Evolutionary conservation across 345 rosid genomes (phyloP), one percentile per base, ranked within the genome.

Genomic region (Raphanus sativus): DNA sequence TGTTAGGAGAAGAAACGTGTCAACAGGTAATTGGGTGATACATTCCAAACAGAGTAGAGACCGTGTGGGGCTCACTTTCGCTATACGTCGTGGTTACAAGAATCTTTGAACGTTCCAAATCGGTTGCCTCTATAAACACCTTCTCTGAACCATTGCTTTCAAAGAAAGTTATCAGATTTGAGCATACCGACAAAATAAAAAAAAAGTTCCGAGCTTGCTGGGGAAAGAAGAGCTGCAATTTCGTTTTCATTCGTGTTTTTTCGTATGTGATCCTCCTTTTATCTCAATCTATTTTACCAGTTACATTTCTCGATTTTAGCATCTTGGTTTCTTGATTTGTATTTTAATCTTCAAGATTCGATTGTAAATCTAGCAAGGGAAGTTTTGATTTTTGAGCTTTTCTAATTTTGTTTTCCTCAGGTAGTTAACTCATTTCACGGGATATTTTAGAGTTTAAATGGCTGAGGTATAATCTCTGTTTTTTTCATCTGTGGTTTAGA

Each of bases 381-480:
- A 32, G 7, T 32, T 5, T 32, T 32, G 1, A 7, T 33, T 33
- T 33, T 33, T 62, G 8, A 8, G 11, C 2, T 25, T 56, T 60
- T n/a, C 0, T 3, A 30, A 45, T 8, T 8, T 56, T 4, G 28
- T 11, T 65, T 4, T 24, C 3, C 12, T 72, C 63, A 55, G 81
- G 60, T 65, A 33, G 75, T 16, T 28, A 15, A 55, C 26, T 58
- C 17, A 4, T 65, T 75, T 56, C 24, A 50, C 16, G 61, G 61
- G 70, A 73, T 9, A 55, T 66, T 66, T 0, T 40, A 69, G 50
- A 71, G 45, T 10, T 9, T 28, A 4, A 28, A 93, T 90, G 97
- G 91, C 90, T 60, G 97, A 93, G 98, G 97, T 89, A 83, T 25
- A 16, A 6, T 72, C n/a, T 62, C 21, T 65, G 24, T 62, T 11